phyloP scores from a whole-genome alignment of 768 basidiomycete genomes.

The Panaeolus papilionaceus region DNA sequence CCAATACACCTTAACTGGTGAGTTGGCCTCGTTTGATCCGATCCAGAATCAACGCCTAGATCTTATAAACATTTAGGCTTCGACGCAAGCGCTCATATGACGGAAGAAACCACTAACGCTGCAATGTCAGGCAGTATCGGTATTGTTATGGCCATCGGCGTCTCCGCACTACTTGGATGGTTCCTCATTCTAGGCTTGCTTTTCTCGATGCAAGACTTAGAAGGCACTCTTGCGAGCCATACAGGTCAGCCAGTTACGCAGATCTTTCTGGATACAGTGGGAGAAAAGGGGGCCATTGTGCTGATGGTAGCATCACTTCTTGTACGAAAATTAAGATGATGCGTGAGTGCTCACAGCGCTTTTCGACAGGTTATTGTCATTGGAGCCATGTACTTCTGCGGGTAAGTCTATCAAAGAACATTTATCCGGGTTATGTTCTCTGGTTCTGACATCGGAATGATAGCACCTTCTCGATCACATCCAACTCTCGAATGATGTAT shows the following conservation, averaged over 20 bases:
- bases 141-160: constrained; percentile 74
- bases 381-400: constrained; percentile 78
- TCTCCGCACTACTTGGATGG: constrained; percentile 76
- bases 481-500: constrained; percentile 86
- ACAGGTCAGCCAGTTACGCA: constrained; percentile 79
- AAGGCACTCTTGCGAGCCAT: constrained; percentile 52
- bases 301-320: constrained; percentile 57
- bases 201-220: constrained; percentile 79
- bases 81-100: constrained; percentile 81
- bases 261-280: constrained; percentile 80
- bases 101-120: constrained; percentile 78
- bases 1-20: constrained; percentile 78
- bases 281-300: constrained; percentile 74
- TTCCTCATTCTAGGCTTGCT: constrained; percentile 75
- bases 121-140: constrained; percentile 72
- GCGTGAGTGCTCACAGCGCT: background rate
- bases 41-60: background rate
- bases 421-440: background rate
- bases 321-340: background rate
- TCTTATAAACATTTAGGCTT: constrained; percentile 50
- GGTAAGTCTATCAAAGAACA: constrained; percentile 41
- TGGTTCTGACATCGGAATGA: background rate
- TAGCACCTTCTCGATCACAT: constrained; percentile 79
- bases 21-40: constrained; percentile 16
- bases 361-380: constrained; percentile 61